These are phyloP conservation scores for Neurospora sp. DNA, from an alignment of 495 filamentous ascomycete species.

Conservation along the genomic window DNA sequence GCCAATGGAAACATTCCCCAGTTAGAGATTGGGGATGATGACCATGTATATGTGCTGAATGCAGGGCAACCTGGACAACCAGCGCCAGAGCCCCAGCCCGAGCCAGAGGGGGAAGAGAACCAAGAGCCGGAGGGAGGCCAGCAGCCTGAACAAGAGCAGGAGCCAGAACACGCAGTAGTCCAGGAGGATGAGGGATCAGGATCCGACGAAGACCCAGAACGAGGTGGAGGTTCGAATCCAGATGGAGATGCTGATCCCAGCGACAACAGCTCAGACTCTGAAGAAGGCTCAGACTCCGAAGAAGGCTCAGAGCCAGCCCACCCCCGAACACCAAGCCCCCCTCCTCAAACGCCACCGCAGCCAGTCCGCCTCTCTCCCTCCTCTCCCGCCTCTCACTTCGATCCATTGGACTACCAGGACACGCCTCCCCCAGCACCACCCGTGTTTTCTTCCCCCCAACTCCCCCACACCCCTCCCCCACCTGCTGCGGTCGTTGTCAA, in stretches of 20 bases:
- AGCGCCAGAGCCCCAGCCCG: not conserved
- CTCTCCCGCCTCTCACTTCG: not conserved
- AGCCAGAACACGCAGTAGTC: not conserved
- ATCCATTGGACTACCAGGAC: not conserved
- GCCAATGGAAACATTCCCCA: not conserved
- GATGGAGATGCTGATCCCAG: not conserved
- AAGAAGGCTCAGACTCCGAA: not conserved
- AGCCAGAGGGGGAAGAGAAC: not conserved
- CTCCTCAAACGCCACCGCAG: not conserved
- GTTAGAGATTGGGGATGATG: not conserved
- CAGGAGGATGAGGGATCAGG: not conserved
- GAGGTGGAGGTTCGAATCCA: not conserved
- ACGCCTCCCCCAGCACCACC: not conserved
- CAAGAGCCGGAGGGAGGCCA: not conserved
- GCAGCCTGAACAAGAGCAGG: not conserved
- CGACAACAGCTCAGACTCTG: not conserved
- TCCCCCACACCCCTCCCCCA: not conserved
- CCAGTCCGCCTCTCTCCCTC: not conserved
- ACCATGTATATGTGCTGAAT: not conserved
- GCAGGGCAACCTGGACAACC: not conserved
- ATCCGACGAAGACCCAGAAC: not conserved
- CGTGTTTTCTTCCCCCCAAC: not conserved
- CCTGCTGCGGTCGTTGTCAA: not conserved
- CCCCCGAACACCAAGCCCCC: not conserved
- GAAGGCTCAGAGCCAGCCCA: not conserved